Conservation (phyloP, 2,329 filamentous ascomycete genomes). For the Periglandula ipomoeae region DNA sequence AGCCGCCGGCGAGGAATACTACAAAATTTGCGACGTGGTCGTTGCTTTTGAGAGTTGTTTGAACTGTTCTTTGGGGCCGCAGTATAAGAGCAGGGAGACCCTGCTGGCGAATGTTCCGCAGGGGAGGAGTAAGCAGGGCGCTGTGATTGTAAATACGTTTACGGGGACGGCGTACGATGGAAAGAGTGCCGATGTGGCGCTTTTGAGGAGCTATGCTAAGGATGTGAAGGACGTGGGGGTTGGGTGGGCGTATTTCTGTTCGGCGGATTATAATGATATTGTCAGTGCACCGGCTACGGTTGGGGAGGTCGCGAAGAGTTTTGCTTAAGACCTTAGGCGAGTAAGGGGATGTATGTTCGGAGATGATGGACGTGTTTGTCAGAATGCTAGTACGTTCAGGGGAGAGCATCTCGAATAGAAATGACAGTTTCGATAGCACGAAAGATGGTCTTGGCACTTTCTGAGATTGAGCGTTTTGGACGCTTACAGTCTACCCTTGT, state of each 20-base stretch:
- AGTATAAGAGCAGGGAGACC: slow-evolving; percentile 12
- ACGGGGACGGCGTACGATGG: slow-evolving; percentile 10
- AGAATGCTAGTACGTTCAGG: no score
- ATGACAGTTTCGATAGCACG: no score
- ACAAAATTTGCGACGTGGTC: slow-evolving; percentile 17
- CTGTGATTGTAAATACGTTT: slow-evolving; percentile 14
- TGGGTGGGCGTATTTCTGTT: slow-evolving; percentile 7
- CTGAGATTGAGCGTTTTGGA: no score
- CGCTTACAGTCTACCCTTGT: no score
- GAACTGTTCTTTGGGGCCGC: slow-evolving; percentile 8
- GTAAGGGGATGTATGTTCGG: neutral
- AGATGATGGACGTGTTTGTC: no score
- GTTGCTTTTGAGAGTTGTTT: slow-evolving; percentile 17
- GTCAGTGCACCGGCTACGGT: slow-evolving; percentile 1
- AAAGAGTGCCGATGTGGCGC: slow-evolving; percentile 1
- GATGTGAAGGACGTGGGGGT: slow-evolving; percentile 1
- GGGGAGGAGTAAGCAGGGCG: slow-evolving; percentile 4
- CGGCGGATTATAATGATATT: slow-evolving; percentile 2
- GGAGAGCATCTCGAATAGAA: no score
- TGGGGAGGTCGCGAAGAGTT: neutral
- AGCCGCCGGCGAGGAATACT: slow-evolving; percentile 9
- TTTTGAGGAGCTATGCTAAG: neutral
- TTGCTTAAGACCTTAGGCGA: neutral
- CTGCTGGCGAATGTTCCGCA: slow-evolving; percentile 11
- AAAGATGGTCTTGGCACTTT: no score